Base-by-base conservation (phyloP, 805 yeast genomes). In the Candida fluviatilis region DNA sequence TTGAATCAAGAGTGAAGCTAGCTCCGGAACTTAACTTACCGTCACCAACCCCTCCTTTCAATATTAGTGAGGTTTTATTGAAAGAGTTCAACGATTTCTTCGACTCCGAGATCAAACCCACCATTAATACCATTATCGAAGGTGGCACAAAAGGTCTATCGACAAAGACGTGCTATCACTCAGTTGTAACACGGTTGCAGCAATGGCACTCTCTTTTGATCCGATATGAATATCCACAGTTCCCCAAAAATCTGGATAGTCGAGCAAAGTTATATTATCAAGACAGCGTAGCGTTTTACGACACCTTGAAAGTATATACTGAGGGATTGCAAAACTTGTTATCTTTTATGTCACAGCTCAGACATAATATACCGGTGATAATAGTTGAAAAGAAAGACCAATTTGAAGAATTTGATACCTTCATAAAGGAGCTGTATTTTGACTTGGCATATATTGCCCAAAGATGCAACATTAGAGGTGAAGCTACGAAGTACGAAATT, bases 361-460 rank as follows among this genome's bases (percentile, higher is more conserved):
- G 21, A 7, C 17, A 30, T 30, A 5, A 28, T 31, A 13, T 25
- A n/a, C 27, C 35, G 16, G 33, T 31, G 25, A 36, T 43, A 27
- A 44, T 43, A 5, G 44, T 36, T 18, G 14, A 27, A 16, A 39
- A 26, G 28, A 40, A 34, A 34, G 42, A 18, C 12, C 45, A 38
- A 26, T 45, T 45, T 36, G 51, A 47, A 34, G 40, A 35, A 14
- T 29, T 40, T 25, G 49, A 47, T 30, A 26, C 39, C 6, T 26
- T 31, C 3, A 35, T 47, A 5, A 47, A 47, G 31, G 47, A 45
- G 23, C 29, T 36, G 14, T 47, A 45, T 28, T 45, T 47, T 26
- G 45, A 47, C 12, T 35, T 47, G 33, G 31, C 38, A 14, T 40
- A 40, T 31, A 45, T 45, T 31, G 27, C 31, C 7, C 47, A 47